Evolutionary conservation across 345 rosid species (phyloP).

Genomic region (Pugionium dolabratum): DNA sequence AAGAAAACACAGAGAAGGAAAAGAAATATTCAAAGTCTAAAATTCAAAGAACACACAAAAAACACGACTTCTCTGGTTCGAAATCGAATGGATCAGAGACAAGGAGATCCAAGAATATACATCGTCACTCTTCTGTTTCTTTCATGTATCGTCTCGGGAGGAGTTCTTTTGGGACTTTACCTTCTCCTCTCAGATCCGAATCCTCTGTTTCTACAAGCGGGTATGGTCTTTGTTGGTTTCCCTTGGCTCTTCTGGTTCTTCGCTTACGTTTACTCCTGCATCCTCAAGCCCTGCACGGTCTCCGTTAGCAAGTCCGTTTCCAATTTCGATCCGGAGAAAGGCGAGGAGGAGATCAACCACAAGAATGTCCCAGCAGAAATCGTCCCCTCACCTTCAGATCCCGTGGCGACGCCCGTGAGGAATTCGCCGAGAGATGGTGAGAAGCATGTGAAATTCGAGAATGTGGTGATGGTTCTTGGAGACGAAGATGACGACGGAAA

Average conservation of each 20-base stretch:
- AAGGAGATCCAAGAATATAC: constrained; percentile 54
- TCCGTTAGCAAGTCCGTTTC: constrained; percentile 18
- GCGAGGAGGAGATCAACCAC: background rate
- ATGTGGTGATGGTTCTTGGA: constrained; percentile 42
- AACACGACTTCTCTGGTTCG: background rate
- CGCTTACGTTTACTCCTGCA: constrained; percentile 52
- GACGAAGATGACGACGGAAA: constrained; percentile 18
- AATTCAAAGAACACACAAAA: constrained; percentile 12
- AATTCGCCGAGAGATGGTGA: constrained; percentile 33
- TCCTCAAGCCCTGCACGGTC: constrained; percentile 39
- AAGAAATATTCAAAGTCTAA: constrained; percentile 4
- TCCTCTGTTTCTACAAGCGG: constrained; percentile 50
- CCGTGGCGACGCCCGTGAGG: background rate
- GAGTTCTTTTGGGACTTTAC: constrained; percentile 55
- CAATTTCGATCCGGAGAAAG: constrained; percentile 33
- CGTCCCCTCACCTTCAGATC: constrained; percentile 19
- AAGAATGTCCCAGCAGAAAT: background rate
- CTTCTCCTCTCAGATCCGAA: constrained; percentile 43
- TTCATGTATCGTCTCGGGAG: constrained; percentile 53
- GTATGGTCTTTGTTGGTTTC: constrained; percentile 55
- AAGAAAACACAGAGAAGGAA: background rate
- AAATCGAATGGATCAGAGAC: constrained; percentile 44
- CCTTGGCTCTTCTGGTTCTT: constrained; percentile 79
- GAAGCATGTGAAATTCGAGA: constrained; percentile 54
- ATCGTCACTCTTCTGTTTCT: constrained; percentile 48